Conservation (phyloP, 768 basidiomycete genomes). For the Podaxis mareebaensis region DNA sequence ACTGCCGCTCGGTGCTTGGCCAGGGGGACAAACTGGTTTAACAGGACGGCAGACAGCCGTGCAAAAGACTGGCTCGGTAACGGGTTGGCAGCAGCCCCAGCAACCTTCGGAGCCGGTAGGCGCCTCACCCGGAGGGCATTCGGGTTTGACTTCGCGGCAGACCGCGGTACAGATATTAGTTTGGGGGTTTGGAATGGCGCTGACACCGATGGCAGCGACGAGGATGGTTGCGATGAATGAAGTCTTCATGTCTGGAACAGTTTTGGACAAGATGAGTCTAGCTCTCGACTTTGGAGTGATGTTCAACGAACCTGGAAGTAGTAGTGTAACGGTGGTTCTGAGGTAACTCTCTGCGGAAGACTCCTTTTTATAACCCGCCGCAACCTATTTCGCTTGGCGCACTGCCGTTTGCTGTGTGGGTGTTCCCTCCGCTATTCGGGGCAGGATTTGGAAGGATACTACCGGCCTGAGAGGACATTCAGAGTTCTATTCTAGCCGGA, state of each 20-base stretch:
- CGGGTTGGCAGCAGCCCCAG: slow-evolving; percentile 7
- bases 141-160: not conserved
- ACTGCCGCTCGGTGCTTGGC: not conserved
- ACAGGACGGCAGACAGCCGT: not conserved
- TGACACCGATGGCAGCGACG: slow-evolving; percentile 6
- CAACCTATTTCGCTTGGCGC: not conserved
- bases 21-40: not conserved
- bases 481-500: not conserved
- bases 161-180: not conserved
- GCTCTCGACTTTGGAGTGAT: not conserved
- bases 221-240: not conserved
- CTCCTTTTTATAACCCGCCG: no score
- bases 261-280: not conserved
- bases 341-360: no score
- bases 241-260: not conserved
- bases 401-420: not conserved
- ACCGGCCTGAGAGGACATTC: not conserved
- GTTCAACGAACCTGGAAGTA: not conserved
- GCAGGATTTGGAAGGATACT: not conserved
- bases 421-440: not conserved
- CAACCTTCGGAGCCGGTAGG: slow-evolving; percentile 1
- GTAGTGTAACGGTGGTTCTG: not conserved
- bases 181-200: not conserved
- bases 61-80: not conserved
- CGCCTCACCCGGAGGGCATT: not conserved